A percentile compares a stretch with the other conserved stretches of the same genome.
Evolutionary conservation across 116 monocot genomes (phyloP).

Genomic region (Posidonia oceanica): DNA sequence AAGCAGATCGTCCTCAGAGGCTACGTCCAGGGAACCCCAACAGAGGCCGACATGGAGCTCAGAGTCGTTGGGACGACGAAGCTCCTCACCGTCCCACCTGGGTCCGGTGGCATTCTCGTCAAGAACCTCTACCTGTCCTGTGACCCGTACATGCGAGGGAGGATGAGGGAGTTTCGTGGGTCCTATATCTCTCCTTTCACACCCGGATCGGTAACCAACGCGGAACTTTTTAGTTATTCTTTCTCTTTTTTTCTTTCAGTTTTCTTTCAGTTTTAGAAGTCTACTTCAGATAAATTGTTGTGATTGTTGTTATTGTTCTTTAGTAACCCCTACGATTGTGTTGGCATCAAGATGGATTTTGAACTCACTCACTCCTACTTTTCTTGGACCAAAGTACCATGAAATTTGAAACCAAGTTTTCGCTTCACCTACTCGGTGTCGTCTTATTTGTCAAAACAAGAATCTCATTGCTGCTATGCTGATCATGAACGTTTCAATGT

Average conservation of each 20-base stretch:
- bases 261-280: no score
- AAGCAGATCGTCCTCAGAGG: constrained; percentile 53
- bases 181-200: constrained; percentile 59
- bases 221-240: no score
- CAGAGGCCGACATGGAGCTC: constrained; percentile 61
- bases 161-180: constrained; percentile 43
- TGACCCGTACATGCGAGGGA: constrained; percentile 71
- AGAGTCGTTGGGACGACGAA: constrained; percentile 10
- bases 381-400: neutral
- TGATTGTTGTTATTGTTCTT: no score
- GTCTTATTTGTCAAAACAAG: no score
- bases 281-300: no score
- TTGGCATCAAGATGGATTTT: no score
- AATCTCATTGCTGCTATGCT: no score
- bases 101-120: constrained; percentile 31
- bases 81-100: constrained; percentile 21
- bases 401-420: neutral
- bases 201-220: constrained; percentile 35
- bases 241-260: neutral
- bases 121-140: constrained; percentile 84
- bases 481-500: no score
- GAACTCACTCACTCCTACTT: no score
- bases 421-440: neutral
- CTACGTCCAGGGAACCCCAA: constrained; percentile 38
- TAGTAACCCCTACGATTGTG: no score